Percentiles rank a stretch among this genome's conserved stretches.
These are phyloP conservation scores for Thymus mandschuricus DNA, from an alignment of 257 asterid species.

Conservation along the genomic window DNA sequence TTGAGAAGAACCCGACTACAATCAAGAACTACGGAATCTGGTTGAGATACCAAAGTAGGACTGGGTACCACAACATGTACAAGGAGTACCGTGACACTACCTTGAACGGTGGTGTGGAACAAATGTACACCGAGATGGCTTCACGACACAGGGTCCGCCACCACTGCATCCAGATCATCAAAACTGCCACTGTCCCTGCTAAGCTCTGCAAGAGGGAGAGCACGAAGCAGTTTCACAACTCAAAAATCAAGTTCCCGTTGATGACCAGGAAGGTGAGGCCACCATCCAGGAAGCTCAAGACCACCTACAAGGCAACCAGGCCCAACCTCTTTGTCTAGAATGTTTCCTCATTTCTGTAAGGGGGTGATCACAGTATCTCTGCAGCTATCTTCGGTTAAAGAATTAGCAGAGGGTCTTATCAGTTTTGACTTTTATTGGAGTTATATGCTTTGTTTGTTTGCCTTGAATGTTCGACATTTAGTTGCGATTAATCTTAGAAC, in stretches of 20 bases:
- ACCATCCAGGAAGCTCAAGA: constrained; percentile 76
- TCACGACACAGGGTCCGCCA: constrained; percentile 61
- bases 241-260: constrained; percentile 58
- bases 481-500: not conserved
- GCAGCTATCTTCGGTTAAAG: constrained; percentile 28
- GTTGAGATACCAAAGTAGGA: constrained; percentile 59
- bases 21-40: constrained; percentile 57
- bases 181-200: constrained; percentile 55
- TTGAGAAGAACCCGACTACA: constrained; percentile 59
- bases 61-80: constrained; percentile 64
- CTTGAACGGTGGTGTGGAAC: constrained; percentile 55
- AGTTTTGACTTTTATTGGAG: constrained; percentile 36
- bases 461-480: constrained; percentile 17
- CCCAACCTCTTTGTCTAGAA: constrained; percentile 66
- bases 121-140: constrained; percentile 65
- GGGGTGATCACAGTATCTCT: not conserved
- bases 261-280: constrained; percentile 71
- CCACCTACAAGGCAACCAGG: constrained; percentile 74
- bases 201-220: constrained; percentile 66
- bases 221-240: constrained; percentile 56
- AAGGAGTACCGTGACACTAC: constrained; percentile 63
- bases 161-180: constrained; percentile 57
- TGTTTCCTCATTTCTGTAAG: constrained; percentile 15
- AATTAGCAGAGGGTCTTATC: constrained; percentile 15
- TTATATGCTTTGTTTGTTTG: constrained; percentile 22